These are phyloP conservation scores for Allantophomopsis cytisporea DNA, from an alignment of 2,329 filamentous ascomycete species.

Conservation along the genomic window DNA sequence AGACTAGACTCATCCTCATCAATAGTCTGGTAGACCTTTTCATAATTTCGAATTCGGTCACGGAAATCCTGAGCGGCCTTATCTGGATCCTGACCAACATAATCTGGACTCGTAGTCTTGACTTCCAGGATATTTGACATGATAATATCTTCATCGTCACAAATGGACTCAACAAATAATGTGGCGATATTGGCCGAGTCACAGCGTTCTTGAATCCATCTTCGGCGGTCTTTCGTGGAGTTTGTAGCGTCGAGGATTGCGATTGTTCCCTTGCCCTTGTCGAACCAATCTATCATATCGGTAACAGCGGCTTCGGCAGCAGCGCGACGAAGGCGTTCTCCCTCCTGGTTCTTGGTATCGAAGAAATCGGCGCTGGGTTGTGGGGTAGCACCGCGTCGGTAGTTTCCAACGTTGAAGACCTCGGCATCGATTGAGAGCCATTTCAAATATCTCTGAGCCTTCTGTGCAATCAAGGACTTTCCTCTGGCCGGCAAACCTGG, in stretches of 20 bases:
- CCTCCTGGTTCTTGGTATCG: conserved; percentile 78
- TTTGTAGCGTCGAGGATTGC: conserved; percentile 96
- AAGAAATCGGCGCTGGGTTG: conserved; percentile 93
- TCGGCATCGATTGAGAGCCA: conserved; percentile 92
- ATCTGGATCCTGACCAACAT: conserved; percentile 87
- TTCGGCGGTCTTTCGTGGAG: conserved; percentile 76
- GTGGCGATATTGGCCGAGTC: conserved; percentile 69
- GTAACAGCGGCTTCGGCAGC: conserved; percentile 84
- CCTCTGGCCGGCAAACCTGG: conserved; percentile 77
- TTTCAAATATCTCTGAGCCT: conserved; percentile 87
- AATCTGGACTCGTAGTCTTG: conserved; percentile 93
- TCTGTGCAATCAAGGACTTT: conserved; percentile 95
- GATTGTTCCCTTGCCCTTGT: conserved; percentile 61
- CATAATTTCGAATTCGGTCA: conserved; percentile 90
- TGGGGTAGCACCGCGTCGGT: conserved; percentile 79
- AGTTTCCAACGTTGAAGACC: conserved; percentile 96
- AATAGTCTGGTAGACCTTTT: conserved; percentile 91
- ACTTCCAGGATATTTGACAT: conserved; percentile 98
- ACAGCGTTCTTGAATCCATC: conserved; percentile 82
- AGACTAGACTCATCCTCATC: conserved; percentile 77
- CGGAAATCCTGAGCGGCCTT: conserved; percentile 82
- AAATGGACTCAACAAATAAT: conserved; percentile 92
- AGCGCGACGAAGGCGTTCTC: conserved; percentile 74
- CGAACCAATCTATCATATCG: conserved; percentile 94
- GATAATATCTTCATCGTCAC: conserved; percentile 89